Conservation (phyloP, 2,329 filamentous ascomycete genomes). For the Verticillium longisporum region DNA sequence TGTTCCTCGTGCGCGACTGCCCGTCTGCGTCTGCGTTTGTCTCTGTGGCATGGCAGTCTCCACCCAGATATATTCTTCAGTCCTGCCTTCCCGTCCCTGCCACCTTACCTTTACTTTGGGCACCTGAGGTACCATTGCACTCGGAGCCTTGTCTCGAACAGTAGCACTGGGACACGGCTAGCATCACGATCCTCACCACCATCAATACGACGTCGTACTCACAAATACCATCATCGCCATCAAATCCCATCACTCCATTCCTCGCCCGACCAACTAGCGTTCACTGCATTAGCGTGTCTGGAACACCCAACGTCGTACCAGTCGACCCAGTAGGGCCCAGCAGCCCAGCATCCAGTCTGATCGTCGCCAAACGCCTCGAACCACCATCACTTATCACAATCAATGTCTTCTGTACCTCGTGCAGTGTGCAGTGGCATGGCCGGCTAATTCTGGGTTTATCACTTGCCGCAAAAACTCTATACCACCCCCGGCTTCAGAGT, state of each 20-base stretch:
- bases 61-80: too few relatives aligned
- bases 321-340: not conserved
- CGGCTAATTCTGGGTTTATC: too few relatives aligned
- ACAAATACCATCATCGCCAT: not conserved
- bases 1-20: too few relatives aligned
- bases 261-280: not conserved
- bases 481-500: not conserved
- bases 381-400: not conserved
- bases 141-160: too few relatives aligned
- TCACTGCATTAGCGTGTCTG: not conserved
- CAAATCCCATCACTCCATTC: not conserved
- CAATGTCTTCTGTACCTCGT: not conserved
- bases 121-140: too few relatives aligned
- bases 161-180: too few relatives aligned
- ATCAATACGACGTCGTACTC: not conserved
- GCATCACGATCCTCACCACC: not conserved
- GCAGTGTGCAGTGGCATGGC: not conserved
- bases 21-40: not conserved
- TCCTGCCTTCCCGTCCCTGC: too few relatives aligned
- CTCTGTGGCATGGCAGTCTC: not conserved
- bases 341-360: not conserved
- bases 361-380: not conserved
- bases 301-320: not conserved
- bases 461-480: not conserved
- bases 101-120: too few relatives aligned